Conservation (phyloP, 2,329 filamentous ascomycete species). For the Cephalotrichum gorgonifer region DNA sequence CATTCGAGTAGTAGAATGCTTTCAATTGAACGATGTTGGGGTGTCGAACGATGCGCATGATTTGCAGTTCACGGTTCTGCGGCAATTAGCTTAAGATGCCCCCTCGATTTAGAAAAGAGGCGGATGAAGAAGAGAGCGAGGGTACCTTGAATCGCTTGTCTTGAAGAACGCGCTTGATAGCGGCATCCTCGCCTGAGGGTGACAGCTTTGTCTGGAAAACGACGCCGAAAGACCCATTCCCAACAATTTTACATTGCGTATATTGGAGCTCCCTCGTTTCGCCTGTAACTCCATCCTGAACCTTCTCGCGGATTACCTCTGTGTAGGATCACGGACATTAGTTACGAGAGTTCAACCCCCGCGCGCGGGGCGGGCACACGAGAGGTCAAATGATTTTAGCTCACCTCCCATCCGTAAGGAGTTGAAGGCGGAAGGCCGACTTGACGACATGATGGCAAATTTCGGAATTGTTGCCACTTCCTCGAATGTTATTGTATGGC, state of each 20-base stretch:
- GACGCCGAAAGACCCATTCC: conserved; percentile 96
- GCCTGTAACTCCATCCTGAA: conserved; percentile 94
- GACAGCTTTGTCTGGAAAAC: conserved; percentile 99
- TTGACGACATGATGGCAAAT: conserved; percentile 64
- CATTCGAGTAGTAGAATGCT: conserved; percentile 99
- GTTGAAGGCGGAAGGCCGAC: conserved; percentile 80
- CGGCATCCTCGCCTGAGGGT: conserved; percentile 94
- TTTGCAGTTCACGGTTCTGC: conserved; percentile 96
- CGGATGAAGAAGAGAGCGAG: neutral
- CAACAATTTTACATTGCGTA: conserved; percentile 98
- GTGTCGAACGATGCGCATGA: conserved; percentile 98
- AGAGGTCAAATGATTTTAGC: conserved; percentile 20
- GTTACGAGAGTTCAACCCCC: conserved; percentile 12
- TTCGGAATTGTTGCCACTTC: neutral
- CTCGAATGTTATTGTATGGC: neutral
- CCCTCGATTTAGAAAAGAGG: neutral
- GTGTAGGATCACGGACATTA: conserved; percentile 9
- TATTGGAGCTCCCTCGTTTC: conserved; percentile 96
- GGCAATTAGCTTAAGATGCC: neutral
- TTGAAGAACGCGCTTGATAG: conserved; percentile 96
- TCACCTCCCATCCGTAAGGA: conserved; percentile 94
- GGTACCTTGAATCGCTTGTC: conserved; percentile 98
- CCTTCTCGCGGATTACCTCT: conserved; percentile 98
- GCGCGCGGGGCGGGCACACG: neutral
- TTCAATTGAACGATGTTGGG: conserved; percentile 98